Percentiles rank a stretch among this genome's conserved stretches.
Evolutionary conservation across 108 stramenopile species (phyloP).

Genomic region (Skeletonema potamos): DNA sequence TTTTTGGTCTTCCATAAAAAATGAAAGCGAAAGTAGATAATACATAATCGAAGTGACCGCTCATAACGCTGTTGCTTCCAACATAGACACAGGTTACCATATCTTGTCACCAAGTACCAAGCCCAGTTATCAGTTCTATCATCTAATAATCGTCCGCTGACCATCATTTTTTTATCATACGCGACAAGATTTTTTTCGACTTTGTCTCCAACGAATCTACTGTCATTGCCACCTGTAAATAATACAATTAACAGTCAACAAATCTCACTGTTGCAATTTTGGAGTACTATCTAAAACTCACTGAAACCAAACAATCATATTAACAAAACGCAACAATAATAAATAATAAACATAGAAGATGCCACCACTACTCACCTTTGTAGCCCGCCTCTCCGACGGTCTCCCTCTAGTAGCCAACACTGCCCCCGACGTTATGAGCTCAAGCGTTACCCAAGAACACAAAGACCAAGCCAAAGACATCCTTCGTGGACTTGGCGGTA

Average conservation of each 20-base stretch:
- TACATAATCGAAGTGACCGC: no score
- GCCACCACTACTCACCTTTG: conserved; percentile 88
- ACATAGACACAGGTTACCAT: no score
- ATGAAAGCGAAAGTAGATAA: no score
- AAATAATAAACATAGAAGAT: conserved; percentile 36
- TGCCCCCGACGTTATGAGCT: conserved; percentile 52
- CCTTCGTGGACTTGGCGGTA: conserved; percentile 57
- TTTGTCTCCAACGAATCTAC: no score
- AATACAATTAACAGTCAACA: not conserved
- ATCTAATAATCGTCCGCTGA: no score
- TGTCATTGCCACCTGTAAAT: not conserved
- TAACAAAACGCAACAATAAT: not conserved
- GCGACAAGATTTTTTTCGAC: not conserved
- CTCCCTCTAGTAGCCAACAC: conserved; percentile 80
- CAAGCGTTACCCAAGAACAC: conserved; percentile 65
- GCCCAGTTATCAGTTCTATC: no score
- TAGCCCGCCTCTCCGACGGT: conserved; percentile 83
- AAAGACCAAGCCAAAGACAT: conserved; percentile 76
- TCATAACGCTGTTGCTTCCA: no score
- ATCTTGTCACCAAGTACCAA: no score
- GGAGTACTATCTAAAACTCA: not conserved
- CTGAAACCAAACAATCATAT: not conserved
- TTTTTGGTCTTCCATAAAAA: no score
- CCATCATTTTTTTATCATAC: not conserved
- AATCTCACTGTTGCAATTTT: no score